These are phyloP conservation scores for Arthrinium puccinioides DNA, from an alignment of 2,329 filamentous ascomycete genomes.

Conservation along the genomic window DNA sequence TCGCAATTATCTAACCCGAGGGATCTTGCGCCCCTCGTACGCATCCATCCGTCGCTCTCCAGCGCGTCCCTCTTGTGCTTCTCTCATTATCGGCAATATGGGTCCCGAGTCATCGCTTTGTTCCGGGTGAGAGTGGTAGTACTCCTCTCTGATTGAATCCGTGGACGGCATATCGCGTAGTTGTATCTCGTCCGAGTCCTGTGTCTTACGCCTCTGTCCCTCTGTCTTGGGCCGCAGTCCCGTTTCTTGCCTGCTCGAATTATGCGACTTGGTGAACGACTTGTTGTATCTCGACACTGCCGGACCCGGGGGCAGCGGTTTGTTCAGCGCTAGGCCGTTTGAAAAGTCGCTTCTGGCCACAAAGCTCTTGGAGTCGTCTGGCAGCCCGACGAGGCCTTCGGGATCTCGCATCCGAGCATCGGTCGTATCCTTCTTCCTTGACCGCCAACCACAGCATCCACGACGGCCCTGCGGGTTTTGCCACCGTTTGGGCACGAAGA, in stretches of 20 bases:
- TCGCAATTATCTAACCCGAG: too few relatives aligned
- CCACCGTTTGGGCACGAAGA: constrained; percentile 5
- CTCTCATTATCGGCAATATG: constrained; percentile 10
- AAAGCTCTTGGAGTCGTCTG: background rate
- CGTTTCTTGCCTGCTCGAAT: too few relatives aligned
- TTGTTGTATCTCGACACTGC: constrained; percentile 5
- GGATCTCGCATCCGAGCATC: background rate
- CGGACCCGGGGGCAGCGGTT: constrained; percentile 1
- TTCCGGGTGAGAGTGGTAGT: constrained; percentile 8
- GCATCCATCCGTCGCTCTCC: too few relatives aligned
- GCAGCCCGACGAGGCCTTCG: background rate
- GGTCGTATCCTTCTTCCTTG: background rate
- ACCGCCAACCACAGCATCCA: background rate
- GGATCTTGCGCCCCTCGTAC: too few relatives aligned
- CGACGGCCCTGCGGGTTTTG: background rate
- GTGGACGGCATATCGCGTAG: constrained; percentile 3
- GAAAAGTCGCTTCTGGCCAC: background rate
- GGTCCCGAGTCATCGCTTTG: constrained; percentile 12
- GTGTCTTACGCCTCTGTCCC: background rate
- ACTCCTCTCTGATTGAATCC: constrained; percentile 5
- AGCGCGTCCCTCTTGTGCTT: background rate
- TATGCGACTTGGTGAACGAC: too few relatives aligned
- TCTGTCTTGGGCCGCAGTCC: background rate
- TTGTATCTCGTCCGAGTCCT: constrained; percentile 1
- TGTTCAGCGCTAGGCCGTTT: background rate